Evolutionary conservation across 371 early-diverging fungal species (phyloP), one percentile per base, ranked within the genome.

Genomic region (Umbelopsis sp.): DNA sequence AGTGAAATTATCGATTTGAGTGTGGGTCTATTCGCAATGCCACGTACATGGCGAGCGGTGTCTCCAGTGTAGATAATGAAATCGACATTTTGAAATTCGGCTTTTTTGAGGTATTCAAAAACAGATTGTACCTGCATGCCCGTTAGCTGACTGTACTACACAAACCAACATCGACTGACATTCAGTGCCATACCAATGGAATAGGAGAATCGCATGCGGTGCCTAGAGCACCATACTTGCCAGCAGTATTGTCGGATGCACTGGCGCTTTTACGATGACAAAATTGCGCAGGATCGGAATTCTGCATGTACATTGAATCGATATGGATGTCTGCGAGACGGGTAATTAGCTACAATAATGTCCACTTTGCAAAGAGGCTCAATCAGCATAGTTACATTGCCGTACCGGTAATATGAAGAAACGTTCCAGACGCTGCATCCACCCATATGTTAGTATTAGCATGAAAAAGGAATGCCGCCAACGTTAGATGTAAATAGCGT

Each of bases 61-160:
- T 85, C 85, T 63, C 85, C 85, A 65, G 85, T 85, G 65, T 81
- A 82, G 32, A 85, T 64, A 62, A 85, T 73, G 68, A 85, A 85
- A 57, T 85, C 81, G 22, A 81, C 67, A 52, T 79, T 70, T 10
- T 68, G 70, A 22, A 79, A 57, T 4, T 37, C 51, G 0, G 70
- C 63, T 5, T 72, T 68, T 32, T 77, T 78, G 45, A 85, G 67
- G 65, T 77, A 83, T 11, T 70, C 44, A 65, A 82, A 83, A 7
- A 80, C 66, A 12, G 80, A 74, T 14, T 81, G 65, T 0, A 76
- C 72, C 72, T 71, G 65, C 24, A 10, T 41, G 41, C 12, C 1
- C 41, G 12, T 41, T 41, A 41, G 12, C 12, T 41, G 12, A 10
- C 41, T 41, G 4, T 1, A 29, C 41, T 10, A 41, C 2, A 41